Base-by-base conservation (phyloP, 441 rosid species). In the Dalechampia spathulata region DNA sequence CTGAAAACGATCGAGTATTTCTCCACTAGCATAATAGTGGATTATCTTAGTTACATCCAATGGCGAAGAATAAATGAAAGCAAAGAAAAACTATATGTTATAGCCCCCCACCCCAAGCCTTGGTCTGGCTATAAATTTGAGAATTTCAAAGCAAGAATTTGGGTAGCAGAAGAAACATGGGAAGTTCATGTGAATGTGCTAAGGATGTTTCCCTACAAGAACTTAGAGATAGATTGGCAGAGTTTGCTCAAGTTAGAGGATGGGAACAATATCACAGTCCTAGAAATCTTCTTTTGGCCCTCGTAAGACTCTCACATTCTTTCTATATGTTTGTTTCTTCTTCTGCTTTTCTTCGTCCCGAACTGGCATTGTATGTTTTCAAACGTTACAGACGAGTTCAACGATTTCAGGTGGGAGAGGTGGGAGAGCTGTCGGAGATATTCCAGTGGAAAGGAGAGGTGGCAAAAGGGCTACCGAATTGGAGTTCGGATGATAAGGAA, bases 381-480 rank as follows among this genome's bases (percentile, higher is more conserved):
- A n/a, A n/a, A n/a, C n/a, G n/a, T n/a, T n/a, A n/a, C n/a, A n/a
- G n/a, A n/a, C n/a, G n/a, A n/a, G n/a, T n/a, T n/a, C n/a, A n/a
- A n/a, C n/a, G n/a, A n/a, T n/a, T 49, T 59, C 52, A 81, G 86
- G 86, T 81, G 43, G 86, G 86, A 20, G 86, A 81, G 40, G 86
- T 78, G 13, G 86, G 86, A 17, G 83, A 81, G 74, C 77, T 81
- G 10, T 81, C 83, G 1, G 83, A 81, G 61, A 78, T 81, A 64
- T 78, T 81, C 59, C 83, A 78, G 28, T 78, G 86, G 86, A 78
- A 69, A 59, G 83, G 86, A 50, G 83, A 81, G 55, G 86, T 78
- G n/a, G 86, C 65, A 30, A 81, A 63, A 66, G 83, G 86, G 34
- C 64, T 81, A 16, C 83, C 83, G 8, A 72, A 78, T 26, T 78